A percentile compares a stretch with the other conserved stretches of the same genome.
These are phyloP conservation scores for Keithomyces neogunnii DNA, from an alignment of 2,329 filamentous ascomycete species.

Conservation along the genomic window DNA sequence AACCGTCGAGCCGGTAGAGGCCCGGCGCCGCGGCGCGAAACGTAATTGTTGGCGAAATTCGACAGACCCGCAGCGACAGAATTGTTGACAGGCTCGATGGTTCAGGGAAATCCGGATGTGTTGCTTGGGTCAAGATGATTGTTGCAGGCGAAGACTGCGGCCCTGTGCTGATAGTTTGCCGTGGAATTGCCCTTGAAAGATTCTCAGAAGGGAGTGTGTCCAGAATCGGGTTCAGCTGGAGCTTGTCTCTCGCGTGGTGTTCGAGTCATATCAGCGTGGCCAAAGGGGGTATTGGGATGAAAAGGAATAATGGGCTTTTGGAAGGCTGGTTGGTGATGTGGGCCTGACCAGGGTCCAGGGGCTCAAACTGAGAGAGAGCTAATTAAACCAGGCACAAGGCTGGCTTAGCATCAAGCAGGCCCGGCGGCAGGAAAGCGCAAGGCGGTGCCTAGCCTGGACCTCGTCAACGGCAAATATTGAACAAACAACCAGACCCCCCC, in stretches of 20 bases:
- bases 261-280: background rate
- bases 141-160: too few relatives aligned
- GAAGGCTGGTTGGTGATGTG: background rate
- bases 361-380: too few relatives aligned
- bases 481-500: too few relatives aligned
- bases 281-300: background rate
- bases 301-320: background rate
- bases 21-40: constrained; percentile 7
- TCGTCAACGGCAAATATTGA: too few relatives aligned
- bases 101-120: background rate
- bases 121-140: background rate
- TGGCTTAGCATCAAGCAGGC: too few relatives aligned
- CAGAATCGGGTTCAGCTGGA: background rate
- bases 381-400: too few relatives aligned
- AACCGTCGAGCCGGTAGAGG: constrained; percentile 4
- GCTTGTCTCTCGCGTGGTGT: background rate
- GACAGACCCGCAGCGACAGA: background rate
- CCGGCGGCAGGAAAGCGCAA: too few relatives aligned
- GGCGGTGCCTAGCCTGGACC: too few relatives aligned
- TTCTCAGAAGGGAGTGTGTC: background rate
- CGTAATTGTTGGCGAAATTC: constrained; percentile 3
- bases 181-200: too few relatives aligned
- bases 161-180: too few relatives aligned
- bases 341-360: background rate
- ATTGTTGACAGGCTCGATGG: background rate